Evolutionary conservation across 148 eudicot genomes (phyloP).

Genomic region (Rhododendron simsii): DNA sequence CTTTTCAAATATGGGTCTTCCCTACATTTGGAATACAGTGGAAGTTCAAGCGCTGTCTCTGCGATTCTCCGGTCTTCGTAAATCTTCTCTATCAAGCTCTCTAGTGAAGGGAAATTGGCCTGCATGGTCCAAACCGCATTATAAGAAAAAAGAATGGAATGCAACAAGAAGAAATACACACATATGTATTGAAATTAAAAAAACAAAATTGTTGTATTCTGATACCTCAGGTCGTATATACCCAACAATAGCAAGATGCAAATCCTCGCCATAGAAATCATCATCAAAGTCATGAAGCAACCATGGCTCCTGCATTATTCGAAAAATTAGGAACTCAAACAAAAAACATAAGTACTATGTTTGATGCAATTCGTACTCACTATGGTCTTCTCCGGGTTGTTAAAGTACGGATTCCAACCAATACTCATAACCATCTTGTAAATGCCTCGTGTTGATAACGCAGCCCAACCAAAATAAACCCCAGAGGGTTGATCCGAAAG

Average conservation of each 20-base stretch:
- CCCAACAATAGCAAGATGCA: conserved; percentile 76
- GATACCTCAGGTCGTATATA: conserved; percentile 89
- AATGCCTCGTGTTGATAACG: conserved; percentile 56
- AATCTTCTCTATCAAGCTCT: conserved; percentile 63
- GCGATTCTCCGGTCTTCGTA: conserved; percentile 65
- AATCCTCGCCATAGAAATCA: conserved; percentile 89
- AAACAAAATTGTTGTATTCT: background rate
- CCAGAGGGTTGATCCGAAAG: conserved; percentile 80
- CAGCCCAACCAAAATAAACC: conserved; percentile 96
- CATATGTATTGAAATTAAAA: background rate
- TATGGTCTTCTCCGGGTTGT: conserved; percentile 85
- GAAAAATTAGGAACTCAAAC: conserved; percentile 2
- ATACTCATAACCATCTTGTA: conserved; percentile 99
- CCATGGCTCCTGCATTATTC: conserved; percentile 80
- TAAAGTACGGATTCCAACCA: conserved; percentile 93
- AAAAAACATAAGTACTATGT: background rate
- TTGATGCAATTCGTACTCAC: conserved; percentile 45
- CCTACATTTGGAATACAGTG: conserved; percentile 51
- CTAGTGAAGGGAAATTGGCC: conserved; percentile 72
- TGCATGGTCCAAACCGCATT: conserved; percentile 19
- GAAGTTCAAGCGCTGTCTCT: conserved; percentile 80
- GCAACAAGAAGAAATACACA: background rate
- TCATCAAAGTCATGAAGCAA: conserved; percentile 84
- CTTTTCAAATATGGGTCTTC: conserved; percentile 51
- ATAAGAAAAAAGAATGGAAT: background rate